Evolutionary conservation across 495 filamentous ascomycete species (phyloP).

Genomic region (Apodospora peruviana): DNA sequence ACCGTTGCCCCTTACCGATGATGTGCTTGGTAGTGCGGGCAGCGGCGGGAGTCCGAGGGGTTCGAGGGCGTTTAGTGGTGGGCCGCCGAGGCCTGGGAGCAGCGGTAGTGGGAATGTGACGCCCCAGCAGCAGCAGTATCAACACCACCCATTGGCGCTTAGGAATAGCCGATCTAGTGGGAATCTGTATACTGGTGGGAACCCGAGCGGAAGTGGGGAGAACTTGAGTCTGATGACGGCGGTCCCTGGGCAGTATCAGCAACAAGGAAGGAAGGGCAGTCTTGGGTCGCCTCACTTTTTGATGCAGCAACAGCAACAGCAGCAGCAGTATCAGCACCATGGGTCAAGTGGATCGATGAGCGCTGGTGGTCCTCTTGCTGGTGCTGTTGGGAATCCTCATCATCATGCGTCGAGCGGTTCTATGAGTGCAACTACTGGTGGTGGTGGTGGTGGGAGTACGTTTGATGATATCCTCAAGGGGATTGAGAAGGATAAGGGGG

Average conservation of each 20-base stretch:
- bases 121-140: neutral
- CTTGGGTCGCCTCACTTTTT: no score
- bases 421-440: neutral
- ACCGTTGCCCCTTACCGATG: slow-evolving; percentile 21
- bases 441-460: slow-evolving; percentile 38
- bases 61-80: neutral
- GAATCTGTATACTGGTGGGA: neutral
- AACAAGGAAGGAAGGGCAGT: neutral
- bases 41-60: neutral
- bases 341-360: no score
- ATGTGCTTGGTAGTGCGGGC: neutral
- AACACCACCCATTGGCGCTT: no score
- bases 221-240: neutral
- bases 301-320: no score
- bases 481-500: slow-evolving; percentile 38
- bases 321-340: no score
- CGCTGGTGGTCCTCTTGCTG: neutral
- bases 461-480: slow-evolving; percentile 61
- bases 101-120: neutral
- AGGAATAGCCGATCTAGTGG: neutral
- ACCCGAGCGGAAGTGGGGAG: neutral
- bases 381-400: neutral
- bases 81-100: neutral
- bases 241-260: neutral
- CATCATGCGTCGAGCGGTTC: no score